phyloP scores from a whole-genome alignment of 1,284 basidiomycete genomes.

The Stereum hirsutum region DNA sequence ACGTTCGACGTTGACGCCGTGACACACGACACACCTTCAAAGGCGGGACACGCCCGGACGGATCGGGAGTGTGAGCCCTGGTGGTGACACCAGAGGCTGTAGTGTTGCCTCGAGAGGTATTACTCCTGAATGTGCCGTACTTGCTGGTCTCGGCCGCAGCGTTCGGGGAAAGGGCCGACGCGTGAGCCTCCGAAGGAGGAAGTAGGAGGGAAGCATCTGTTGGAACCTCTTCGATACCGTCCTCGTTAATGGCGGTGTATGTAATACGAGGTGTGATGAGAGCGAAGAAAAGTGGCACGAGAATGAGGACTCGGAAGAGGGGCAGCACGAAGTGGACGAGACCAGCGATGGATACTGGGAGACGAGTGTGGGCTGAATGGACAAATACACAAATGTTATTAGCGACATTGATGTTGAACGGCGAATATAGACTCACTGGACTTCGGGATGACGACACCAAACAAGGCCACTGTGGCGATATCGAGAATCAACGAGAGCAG shows the following conservation, averaged over 20 bases:
- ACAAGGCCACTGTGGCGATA: constrained; percentile 44
- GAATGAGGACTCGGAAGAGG: constrained; percentile 52
- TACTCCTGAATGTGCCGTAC: constrained; percentile 65
- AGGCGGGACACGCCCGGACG: constrained; percentile 10
- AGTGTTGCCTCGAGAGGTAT: constrained; percentile 37
- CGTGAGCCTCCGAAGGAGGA: constrained; percentile 30
- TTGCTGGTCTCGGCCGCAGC: constrained; percentile 40
- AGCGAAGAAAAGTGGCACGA: constrained; percentile 46
- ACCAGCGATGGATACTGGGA: constrained; percentile 27
- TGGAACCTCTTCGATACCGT: constrained; percentile 29
- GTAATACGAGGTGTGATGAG: constrained; percentile 51
- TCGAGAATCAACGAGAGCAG: constrained; percentile 47
- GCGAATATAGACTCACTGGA: constrained; percentile 28
- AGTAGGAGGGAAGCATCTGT: constrained; percentile 45
- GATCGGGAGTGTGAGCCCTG: constrained; percentile 51
- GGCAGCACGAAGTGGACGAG: constrained; percentile 56
- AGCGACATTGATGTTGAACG: neutral
- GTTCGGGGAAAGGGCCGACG: constrained; percentile 35
- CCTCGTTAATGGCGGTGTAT: constrained; percentile 43
- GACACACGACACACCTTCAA: constrained; percentile 3
- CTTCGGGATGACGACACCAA: constrained; percentile 34
- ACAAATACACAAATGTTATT: constrained; percentile 1
- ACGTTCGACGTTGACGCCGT: neutral
- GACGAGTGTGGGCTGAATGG: constrained; percentile 11
- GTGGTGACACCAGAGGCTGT: constrained; percentile 44